A percentile compares a stretch with the other conserved stretches of the same genome.
These are phyloP conservation scores for Epichloe bromicola DNA, from an alignment of 2,329 filamentous ascomycete species.

Conservation along the genomic window DNA sequence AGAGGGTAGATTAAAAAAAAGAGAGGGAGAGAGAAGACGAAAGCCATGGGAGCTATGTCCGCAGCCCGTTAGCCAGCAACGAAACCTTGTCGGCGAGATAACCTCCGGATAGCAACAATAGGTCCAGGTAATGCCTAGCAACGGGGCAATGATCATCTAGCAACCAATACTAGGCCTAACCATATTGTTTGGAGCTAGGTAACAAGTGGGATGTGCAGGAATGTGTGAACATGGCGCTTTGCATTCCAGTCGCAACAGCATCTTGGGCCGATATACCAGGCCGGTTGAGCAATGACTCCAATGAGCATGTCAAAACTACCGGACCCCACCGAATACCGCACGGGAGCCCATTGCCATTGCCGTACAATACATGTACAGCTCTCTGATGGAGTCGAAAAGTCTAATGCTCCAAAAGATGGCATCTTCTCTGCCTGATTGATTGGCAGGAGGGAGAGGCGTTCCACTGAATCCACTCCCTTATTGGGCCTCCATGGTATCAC, in stretches of 20 bases:
- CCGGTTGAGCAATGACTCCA: not conserved
- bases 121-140: conserved; percentile 5
- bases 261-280: conserved; percentile 3
- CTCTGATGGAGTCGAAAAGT: not conserved
- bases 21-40: not conserved
- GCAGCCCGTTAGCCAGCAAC: not conserved
- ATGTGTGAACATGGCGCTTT: conserved; percentile 7
- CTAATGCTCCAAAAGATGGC: not conserved
- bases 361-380: not conserved
- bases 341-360: not conserved
- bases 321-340: conserved; percentile 1
- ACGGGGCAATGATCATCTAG: conserved; percentile 7
- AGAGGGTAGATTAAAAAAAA: not conserved
- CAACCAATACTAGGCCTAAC: conserved; percentile 5
- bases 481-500: not conserved
- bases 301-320: conserved; percentile 3
- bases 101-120: conserved; percentile 6
- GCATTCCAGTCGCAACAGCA: conserved; percentile 7
- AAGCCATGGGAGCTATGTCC: conserved; percentile 2
- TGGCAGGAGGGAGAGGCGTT: not conserved
- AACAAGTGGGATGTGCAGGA: conserved; percentile 6
- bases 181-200: conserved; percentile 5
- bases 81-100: conserved; percentile 5
- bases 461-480: not conserved
- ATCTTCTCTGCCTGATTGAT: not conserved